Conservation (phyloP, 2,329 filamentous ascomycete species). For the Fonsecaea pedrosoi region DNA sequence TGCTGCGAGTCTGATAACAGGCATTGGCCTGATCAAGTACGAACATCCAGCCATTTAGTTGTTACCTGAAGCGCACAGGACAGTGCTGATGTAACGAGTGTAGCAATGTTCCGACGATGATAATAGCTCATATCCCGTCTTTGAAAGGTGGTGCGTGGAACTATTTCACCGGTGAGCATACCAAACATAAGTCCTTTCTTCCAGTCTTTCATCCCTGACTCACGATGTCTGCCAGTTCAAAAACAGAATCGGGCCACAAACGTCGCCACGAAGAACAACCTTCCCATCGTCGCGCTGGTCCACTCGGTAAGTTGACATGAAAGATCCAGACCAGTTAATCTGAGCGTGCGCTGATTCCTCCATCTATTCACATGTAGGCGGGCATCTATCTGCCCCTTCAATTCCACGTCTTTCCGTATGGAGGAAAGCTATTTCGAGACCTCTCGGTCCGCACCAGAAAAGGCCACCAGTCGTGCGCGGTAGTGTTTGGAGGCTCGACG, state of each 20-base stretch:
- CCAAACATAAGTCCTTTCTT: constrained; percentile 44
- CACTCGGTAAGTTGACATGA: constrained; percentile 45
- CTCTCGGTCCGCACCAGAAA: constrained; percentile 49
- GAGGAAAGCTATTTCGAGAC: constrained; percentile 52
- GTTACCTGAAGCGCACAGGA: background rate
- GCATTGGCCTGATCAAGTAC: constrained; percentile 49
- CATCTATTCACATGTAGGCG: background rate
- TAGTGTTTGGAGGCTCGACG: constrained; percentile 55
- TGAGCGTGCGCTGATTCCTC: background rate
- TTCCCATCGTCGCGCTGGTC: constrained; percentile 50
- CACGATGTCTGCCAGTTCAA: background rate
- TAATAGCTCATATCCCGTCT: constrained; percentile 52
- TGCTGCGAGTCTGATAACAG: constrained; percentile 48
- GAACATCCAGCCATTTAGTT: constrained; percentile 44
- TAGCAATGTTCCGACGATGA: background rate
- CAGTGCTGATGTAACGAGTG: background rate
- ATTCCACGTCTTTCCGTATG: constrained; percentile 54
- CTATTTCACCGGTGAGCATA: constrained; percentile 46
- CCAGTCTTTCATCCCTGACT: background rate
- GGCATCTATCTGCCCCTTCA: constrained; percentile 54
- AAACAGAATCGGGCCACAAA: constrained; percentile 41
- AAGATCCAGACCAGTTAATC: background rate
- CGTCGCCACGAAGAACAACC: constrained; percentile 49
- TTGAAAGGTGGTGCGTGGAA: constrained; percentile 55
- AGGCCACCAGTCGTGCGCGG: constrained; percentile 51